Conservation (phyloP, 2,329 filamentous ascomycete genomes). For the Albifimbria verrucaria region DNA sequence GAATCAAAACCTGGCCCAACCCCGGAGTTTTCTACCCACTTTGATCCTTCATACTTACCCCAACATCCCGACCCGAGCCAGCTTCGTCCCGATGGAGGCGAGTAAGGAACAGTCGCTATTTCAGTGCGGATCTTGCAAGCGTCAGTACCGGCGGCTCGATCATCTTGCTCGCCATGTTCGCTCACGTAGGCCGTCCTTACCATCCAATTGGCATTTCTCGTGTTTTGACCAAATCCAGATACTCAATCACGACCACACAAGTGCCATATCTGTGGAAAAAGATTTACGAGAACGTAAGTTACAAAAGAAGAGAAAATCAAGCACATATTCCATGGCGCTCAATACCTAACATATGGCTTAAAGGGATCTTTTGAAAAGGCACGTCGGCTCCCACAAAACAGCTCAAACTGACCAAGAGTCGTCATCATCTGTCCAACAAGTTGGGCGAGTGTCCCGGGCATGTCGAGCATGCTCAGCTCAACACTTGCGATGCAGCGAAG, state of each 20-base stretch:
- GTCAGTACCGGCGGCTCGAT: constrained; percentile 24
- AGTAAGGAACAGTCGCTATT: constrained; percentile 8
- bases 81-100: background rate
- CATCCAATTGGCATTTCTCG: background rate
- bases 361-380: constrained; percentile 24
- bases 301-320: too few relatives aligned
- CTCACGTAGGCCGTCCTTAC: constrained; percentile 22
- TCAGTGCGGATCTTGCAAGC: constrained; percentile 23
- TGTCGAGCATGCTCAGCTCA: constrained; percentile 24
- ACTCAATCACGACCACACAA: constrained; percentile 26
- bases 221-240: constrained; percentile 14
- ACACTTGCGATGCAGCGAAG: constrained; percentile 25
- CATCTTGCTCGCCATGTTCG: constrained; percentile 29
- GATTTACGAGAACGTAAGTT: constrained; percentile 25
- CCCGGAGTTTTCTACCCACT: too few relatives aligned
- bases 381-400: constrained; percentile 16
- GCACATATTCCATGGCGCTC: too few relatives aligned
- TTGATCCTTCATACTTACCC: background rate
- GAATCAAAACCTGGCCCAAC: too few relatives aligned
- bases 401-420: background rate
- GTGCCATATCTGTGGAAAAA: constrained; percentile 25
- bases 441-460: constrained; percentile 20
- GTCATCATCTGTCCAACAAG: constrained; percentile 4
- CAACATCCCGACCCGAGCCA: background rate
- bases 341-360: background rate